phyloP scores from a whole-genome alignment of 106 monocot genomes.

The Xerophyta viscosa region DNA sequence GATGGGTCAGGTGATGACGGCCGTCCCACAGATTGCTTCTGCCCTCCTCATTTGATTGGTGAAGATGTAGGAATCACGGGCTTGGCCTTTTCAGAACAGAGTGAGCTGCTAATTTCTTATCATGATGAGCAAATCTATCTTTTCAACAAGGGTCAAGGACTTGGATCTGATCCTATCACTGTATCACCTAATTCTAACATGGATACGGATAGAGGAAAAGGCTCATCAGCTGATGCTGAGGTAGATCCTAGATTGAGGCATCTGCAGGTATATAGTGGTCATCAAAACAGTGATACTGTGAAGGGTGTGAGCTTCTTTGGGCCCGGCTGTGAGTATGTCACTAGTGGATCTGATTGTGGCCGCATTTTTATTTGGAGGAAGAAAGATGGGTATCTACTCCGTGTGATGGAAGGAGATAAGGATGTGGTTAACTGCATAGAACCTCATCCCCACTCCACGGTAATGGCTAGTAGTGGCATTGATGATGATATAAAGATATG shows the following conservation, averaged over 20 bases:
- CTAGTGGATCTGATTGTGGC: constrained; percentile 95
- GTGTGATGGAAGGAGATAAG: constrained; percentile 84
- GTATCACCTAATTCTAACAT: constrained; percentile 6
- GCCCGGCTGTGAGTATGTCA: constrained; percentile 82
- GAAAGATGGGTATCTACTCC: constrained; percentile 65
- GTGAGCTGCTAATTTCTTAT: constrained; percentile 79
- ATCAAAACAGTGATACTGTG: constrained; percentile 62
- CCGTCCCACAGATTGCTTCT: constrained; percentile 48
- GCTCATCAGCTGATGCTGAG: constrained; percentile 2
- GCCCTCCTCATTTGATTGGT: constrained; percentile 69
- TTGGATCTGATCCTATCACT: constrained; percentile 34
- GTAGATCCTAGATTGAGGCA: constrained; percentile 1
- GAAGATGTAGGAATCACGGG: constrained; percentile 69
- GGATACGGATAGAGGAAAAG: constrained; percentile 3
- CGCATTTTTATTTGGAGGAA: constrained; percentile 94
- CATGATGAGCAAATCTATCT: constrained; percentile 74
- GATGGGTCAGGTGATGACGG: constrained; percentile 29
- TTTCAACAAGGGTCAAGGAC: constrained; percentile 62
- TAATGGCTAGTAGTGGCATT: constrained; percentile 83
- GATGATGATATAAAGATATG: constrained; percentile 86
- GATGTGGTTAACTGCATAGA: constrained; percentile 87
- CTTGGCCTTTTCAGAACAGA: constrained; percentile 70
- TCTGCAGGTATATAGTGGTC: constrained; percentile 48
- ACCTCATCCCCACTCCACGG: constrained; percentile 52
- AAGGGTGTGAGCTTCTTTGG: constrained; percentile 90